These are phyloP conservation scores for Puccinia hordei DNA, from an alignment of 1,284 basidiomycete species.

Conservation along the genomic window DNA sequence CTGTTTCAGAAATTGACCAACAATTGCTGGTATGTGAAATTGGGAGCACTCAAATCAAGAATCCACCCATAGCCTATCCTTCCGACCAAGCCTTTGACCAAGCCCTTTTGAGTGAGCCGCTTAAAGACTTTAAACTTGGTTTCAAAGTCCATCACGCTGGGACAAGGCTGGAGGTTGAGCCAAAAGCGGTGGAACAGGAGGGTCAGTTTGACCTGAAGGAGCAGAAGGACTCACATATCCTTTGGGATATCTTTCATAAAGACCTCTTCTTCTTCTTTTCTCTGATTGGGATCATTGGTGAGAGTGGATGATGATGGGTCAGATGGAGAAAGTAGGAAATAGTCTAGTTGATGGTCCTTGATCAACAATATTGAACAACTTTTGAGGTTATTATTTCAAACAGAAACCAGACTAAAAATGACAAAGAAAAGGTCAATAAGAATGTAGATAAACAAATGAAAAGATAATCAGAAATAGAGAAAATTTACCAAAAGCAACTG, in stretches of 20 bases:
- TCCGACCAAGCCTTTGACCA: conserved; percentile 35
- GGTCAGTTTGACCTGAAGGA: conserved; percentile 35
- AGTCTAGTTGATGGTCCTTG: conserved; percentile 11
- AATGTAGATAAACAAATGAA: too few relatives aligned
- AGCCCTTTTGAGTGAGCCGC: not conserved
- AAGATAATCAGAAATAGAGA: too few relatives aligned
- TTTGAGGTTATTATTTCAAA: too few relatives aligned
- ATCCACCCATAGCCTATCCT: conserved; percentile 26
- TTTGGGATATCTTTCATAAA: conserved; percentile 10
- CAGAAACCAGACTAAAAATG: too few relatives aligned
- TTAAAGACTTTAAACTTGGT: conserved; percentile 30
- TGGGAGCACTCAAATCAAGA: not conserved
- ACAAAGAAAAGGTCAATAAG: too few relatives aligned
- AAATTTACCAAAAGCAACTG: too few relatives aligned
- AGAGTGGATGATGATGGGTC: too few relatives aligned
- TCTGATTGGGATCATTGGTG: not conserved
- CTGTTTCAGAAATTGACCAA: not conserved
- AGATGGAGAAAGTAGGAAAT: conserved; percentile 10
- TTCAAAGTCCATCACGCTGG: conserved; percentile 47
- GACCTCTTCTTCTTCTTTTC: not conserved
- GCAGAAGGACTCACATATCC: not conserved
- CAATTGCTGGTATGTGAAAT: not conserved
- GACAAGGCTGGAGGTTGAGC: not conserved
- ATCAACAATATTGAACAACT: too few relatives aligned
- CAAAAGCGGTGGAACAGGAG: conserved; percentile 35